Conservation (phyloP, 257 asterid species). For the Gentiana macrophylla region DNA sequence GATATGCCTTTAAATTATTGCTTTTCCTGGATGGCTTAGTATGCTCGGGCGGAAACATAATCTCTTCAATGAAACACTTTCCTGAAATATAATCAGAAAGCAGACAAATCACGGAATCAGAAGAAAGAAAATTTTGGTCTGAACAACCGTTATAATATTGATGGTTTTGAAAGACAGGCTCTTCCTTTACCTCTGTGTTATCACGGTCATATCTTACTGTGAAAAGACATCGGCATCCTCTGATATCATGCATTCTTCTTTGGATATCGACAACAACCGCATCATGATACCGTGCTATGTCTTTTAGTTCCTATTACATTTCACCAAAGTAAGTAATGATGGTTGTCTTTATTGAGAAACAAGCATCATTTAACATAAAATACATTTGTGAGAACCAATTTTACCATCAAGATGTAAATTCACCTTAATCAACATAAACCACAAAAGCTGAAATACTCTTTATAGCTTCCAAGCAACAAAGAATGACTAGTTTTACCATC, state of each 20-base stretch:
- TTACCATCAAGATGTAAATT: too few relatives aligned
- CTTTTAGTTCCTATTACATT: conserved; percentile 48
- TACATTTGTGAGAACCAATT: too few relatives aligned
- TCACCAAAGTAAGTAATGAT: background rate
- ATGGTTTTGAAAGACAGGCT: background rate
- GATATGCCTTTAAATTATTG: conserved; percentile 1
- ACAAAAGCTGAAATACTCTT: too few relatives aligned
- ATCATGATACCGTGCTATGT: conserved; percentile 69
- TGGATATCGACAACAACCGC: conserved; percentile 58
- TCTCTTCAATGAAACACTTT: conserved; percentile 66
- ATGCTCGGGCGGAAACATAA: conserved; percentile 63
- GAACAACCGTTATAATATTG: background rate
- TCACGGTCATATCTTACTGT: conserved; percentile 60
- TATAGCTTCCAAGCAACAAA: too few relatives aligned
- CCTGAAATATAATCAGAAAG: conserved; percentile 32
- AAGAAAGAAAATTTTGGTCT: background rate
- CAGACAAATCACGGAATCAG: background rate
- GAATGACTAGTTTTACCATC: too few relatives aligned
- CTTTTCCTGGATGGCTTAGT: conserved; percentile 10
- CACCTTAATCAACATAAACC: too few relatives aligned
- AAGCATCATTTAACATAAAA: too few relatives aligned
- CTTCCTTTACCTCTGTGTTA: conserved; percentile 36
- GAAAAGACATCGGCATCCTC: conserved; percentile 97
- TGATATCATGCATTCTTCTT: conserved; percentile 73
- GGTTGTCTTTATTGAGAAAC: too few relatives aligned